Base-by-base conservation (phyloP, 2,329 filamentous ascomycete species). In the Pyrenochaeta sp. region DNA sequence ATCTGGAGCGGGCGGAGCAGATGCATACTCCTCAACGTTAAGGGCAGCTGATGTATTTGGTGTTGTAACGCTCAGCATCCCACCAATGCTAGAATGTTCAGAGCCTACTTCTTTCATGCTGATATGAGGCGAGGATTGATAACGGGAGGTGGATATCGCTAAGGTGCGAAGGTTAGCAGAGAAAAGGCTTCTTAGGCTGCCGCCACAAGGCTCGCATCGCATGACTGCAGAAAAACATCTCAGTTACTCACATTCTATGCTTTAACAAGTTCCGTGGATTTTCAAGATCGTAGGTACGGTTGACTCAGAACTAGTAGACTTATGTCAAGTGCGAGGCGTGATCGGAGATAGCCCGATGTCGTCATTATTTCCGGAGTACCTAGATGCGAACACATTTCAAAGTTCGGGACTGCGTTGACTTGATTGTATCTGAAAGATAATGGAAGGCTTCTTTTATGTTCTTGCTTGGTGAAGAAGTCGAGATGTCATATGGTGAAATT, bases 1-100 rank as follows among this genome's bases (percentile, higher is more conserved):
- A 24, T 47, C 43, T 19, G 53, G 44, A 27, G 52, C 50, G 22
- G 52, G 13, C 13, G 36, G 36, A 39, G 36, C 12, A 4, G 67
- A 61, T 24, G 62, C 68, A 22, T 69, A 58, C 7, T 66, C 65
- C 15, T 69, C 66, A 7, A 62, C 61, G 5, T 68, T 68, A 2
- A 70, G 50, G 1, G 55, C 25, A 19, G 64, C 58, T 32, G 59
- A 50, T 5, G 57, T 65, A 12, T 58, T 36, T 25, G 59, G 34
- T 0, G 61, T 25, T 1, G 56, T 61, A 8, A 69, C 47, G 28
- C 58, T 60, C 5, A 51, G 9, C 12, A 52, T 57, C 19, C 54
- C 50, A 2, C 56, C 66, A 24, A 61, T 34, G 32, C 32, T 52
- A 7, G 54, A 15, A 36, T 19, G 28, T 5, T 34, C 25, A n/a